Evolutionary conservation across 306 rosid genomes (phyloP), one percentile per base, ranked within the genome.

Genomic region (Cicer yamashitae): DNA sequence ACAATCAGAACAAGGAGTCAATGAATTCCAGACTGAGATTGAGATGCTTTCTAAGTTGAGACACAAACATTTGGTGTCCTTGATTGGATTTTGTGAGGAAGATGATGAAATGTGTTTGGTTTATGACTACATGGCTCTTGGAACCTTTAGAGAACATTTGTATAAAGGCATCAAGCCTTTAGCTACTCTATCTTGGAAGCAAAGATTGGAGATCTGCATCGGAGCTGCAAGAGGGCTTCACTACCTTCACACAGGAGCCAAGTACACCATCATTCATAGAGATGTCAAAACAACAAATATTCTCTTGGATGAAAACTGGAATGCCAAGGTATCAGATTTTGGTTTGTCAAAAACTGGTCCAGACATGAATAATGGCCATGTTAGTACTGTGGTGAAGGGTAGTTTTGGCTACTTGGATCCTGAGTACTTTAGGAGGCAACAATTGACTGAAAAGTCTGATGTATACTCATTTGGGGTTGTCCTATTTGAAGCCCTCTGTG

Each of bases 351-450:
- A 87, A 80, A 87, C 90, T 0, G 90, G 90, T 65, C 88, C 88
- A 14, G 15, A 82, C 46, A 73, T 84, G 88, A 84, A 70, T 53
- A 10, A 6, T 0, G 90, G 77, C 7, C 90, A 87, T 67, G 85
- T 87, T 34, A 87, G 88, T 65, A 87, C 90, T 34, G 87, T 87
- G 69, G 90, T 87, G 75, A 87, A 87, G 75, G 90, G 90, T 30
- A 87, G 90, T 78, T 87, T 87, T 71, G 90, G 90, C 5, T 87
- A 84, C 73, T 80, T 87, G 80, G 88, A 87, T 74, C 90, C 90
- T 70, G 88, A 87, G 79, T 87, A 87, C 68, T 87, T 87, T 75
- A 87, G 90, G 17, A 87, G 90, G 47, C 90, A 87, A 61, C 88
- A 87, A 3, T 56, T 87, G 82, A 87, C 90, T 12, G 90, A 87